These are phyloP conservation scores for Cyberlindnera euphorbiae DNA, from an alignment of 805 yeast genomes.

Conservation along the genomic window DNA sequence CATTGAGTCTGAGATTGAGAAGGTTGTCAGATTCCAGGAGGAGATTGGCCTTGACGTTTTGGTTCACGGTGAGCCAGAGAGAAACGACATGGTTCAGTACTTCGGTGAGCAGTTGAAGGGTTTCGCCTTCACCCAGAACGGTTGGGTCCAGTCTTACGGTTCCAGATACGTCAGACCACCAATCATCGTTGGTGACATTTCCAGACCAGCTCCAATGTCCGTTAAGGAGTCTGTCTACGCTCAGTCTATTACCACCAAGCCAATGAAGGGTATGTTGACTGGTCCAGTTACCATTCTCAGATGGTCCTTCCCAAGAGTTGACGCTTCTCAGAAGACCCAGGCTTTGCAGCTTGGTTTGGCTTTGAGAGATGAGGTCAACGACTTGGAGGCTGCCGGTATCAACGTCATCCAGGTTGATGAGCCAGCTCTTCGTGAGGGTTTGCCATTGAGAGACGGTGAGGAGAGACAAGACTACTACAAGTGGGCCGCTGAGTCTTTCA, in stretches of 20 bases:
- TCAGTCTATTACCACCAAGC: constrained; percentile 90
- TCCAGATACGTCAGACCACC: constrained; percentile 99
- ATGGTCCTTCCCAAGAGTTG: constrained; percentile 99
- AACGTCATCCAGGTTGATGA: constrained; percentile 98
- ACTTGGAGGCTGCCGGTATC: constrained; percentile 97
- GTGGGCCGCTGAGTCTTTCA: constrained; percentile 99
- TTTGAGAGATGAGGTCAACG: constrained; percentile 96
- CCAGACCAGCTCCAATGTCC: constrained; percentile 97
- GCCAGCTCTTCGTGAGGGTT: constrained; percentile 99
- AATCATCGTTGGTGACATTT: constrained; percentile 96
- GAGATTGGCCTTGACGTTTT: constrained; percentile 96
- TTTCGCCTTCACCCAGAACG: constrained; percentile 96
- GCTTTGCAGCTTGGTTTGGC: constrained; percentile 96
- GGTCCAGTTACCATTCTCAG: constrained; percentile 99
- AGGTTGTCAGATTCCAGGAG: constrained; percentile 98
- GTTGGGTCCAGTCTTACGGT: constrained; percentile 99
- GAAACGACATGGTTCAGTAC: constrained; percentile 99
- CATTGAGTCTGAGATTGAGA: constrained; percentile 94
- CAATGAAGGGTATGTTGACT: constrained; percentile 99
- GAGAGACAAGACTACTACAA: constrained; percentile 94
- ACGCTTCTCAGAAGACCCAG: constrained; percentile 87
- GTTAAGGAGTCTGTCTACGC: constrained; percentile 99
- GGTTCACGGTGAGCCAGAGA: constrained; percentile 99
- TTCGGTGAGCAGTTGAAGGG: constrained; percentile 99
- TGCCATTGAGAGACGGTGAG: constrained; percentile 96